Conservation (phyloP, 805 yeast genomes). For the Barnettozyma populi region DNA sequence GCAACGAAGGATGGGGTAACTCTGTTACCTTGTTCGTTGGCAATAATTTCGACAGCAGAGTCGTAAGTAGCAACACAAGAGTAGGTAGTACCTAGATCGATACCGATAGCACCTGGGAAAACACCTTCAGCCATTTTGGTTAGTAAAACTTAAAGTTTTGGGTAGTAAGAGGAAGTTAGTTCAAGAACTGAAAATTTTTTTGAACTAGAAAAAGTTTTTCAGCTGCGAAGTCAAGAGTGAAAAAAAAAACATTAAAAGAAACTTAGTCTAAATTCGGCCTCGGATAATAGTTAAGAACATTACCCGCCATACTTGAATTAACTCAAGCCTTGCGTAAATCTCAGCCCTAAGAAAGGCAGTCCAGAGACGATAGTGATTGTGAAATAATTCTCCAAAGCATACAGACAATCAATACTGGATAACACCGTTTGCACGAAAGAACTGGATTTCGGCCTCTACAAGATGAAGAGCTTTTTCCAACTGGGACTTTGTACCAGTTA, state of each 20-base stretch:
- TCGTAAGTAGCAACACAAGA: slow-evolving; percentile 79
- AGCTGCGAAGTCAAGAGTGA: slow-evolving; percentile 2
- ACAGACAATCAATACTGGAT: slow-evolving; percentile 5
- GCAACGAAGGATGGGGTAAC: slow-evolving; percentile 80
- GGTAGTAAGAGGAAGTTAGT: slow-evolving; percentile 4
- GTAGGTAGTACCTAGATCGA: slow-evolving; percentile 90
- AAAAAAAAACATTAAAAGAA: slow-evolving; percentile 5
- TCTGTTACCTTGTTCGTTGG: slow-evolving; percentile 84
- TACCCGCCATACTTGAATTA: slow-evolving; percentile 16
- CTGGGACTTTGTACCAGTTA: slow-evolving; percentile 27
- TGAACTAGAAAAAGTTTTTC: slow-evolving; percentile 10
- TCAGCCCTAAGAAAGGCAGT: slow-evolving; percentile 10
- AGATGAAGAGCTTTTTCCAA: slow-evolving; percentile 24
- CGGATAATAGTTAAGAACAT: slow-evolving; percentile 9
- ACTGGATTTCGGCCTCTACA: slow-evolving; percentile 24
- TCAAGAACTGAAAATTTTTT: slow-evolving; percentile 11
- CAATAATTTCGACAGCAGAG: slow-evolving; percentile 72
- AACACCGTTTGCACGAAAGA: slow-evolving; percentile 14
- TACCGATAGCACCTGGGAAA: slow-evolving; percentile 99
- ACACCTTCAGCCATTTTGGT: slow-evolving; percentile 90
- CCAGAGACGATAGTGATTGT: not conserved
- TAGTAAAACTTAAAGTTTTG: slow-evolving; percentile 11
- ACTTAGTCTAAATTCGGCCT: slow-evolving; percentile 7
- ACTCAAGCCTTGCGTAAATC: slow-evolving; percentile 14
- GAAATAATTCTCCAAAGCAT: not conserved